Percentiles rank a stretch among this genome's conserved stretches.
Evolutionary conservation across 1,139 yeast genomes (phyloP).

Genomic region (Debaryomyces coudertii): DNA sequence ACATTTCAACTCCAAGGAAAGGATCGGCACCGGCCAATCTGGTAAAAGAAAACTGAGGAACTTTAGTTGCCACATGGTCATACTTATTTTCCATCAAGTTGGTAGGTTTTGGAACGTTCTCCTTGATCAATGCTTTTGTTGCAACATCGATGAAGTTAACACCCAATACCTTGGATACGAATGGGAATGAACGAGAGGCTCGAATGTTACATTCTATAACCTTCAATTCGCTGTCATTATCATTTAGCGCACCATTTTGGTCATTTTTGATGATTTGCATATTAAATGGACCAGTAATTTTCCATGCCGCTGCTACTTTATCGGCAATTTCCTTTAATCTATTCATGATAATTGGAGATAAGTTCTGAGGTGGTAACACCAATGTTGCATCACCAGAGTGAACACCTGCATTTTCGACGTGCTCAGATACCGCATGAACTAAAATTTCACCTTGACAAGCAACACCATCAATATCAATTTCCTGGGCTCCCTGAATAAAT

Average conservation of each 20-base stretch:
- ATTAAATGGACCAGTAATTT: slow-evolving; percentile 96
- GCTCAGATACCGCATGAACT: slow-evolving; percentile 96
- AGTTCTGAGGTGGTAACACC: slow-evolving; percentile 84
- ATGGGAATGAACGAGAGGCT: slow-evolving; percentile 98
- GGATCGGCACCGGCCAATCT: slow-evolving; percentile 99
- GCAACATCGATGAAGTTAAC: slow-evolving; percentile 93
- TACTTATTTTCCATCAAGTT: slow-evolving; percentile 64
- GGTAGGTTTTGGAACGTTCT: slow-evolving; percentile 68
- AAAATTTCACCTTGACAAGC: slow-evolving; percentile 85
- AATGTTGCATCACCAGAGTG: slow-evolving; percentile 99
- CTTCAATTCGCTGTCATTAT: slow-evolving; percentile 66
- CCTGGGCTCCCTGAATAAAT: slow-evolving; percentile 93
- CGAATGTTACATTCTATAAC: slow-evolving; percentile 98
- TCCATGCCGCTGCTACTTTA: slow-evolving; percentile 93
- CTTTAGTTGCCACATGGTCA: slow-evolving; percentile 91
- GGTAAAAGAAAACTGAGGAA: slow-evolving; percentile 97
- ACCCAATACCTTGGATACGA: slow-evolving; percentile 95
- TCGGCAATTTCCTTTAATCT: slow-evolving; percentile 82
- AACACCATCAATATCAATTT: slow-evolving; percentile 96
- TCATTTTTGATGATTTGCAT: slow-evolving; percentile 91
- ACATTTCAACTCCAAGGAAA: slow-evolving; percentile 97
- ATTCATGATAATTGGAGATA: slow-evolving; percentile 59
- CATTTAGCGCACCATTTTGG: slow-evolving; percentile 45
- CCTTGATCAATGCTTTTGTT: slow-evolving; percentile 78
- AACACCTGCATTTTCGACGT: slow-evolving; percentile 97